phyloP scores from a whole-genome alignment of 108 stramenopile genomes.

The Nitzschia inconspicua region DNA sequence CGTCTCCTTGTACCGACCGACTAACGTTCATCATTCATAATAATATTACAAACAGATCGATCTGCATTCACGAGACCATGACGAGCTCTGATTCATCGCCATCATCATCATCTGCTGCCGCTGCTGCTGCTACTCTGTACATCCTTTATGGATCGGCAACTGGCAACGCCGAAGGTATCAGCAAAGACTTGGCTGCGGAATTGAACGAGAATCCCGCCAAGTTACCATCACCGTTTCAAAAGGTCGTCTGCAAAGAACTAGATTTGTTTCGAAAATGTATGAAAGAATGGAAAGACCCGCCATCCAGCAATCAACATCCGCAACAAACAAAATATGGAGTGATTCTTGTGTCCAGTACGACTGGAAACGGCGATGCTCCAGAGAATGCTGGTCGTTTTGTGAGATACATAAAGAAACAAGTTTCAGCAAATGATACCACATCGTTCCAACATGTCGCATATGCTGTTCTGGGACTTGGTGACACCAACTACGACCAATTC shows the following conservation, averaged over 20 bases:
- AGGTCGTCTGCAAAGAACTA: conserved; percentile 50
- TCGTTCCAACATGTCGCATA: conserved; percentile 56
- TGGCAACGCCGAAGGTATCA: conserved; percentile 83
- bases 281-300: conserved; percentile 13
- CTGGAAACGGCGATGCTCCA: conserved; percentile 92
- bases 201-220: conserved; percentile 5
- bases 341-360: conserved; percentile 77
- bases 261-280: conserved; percentile 59
- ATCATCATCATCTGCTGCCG: no score
- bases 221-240: conserved; percentile 26
- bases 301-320: conserved; percentile 9
- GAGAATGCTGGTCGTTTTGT: conserved; percentile 82
- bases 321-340: conserved; percentile 43
- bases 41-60: no score
- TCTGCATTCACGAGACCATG: no score
- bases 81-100: no score
- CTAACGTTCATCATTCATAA: no score
- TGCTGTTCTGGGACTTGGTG: conserved; percentile 83
- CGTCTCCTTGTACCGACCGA: no score
- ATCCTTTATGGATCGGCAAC: conserved; percentile 86
- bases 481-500: conserved; percentile 89
- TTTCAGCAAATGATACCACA: conserved; percentile 9
- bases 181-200: conserved; percentile 56
- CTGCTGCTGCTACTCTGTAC: no score
- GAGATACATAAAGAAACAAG: conserved; percentile 62